These are phyloP conservation scores for Biscogniauxia mediterranea DNA, from an alignment of 2,329 filamentous ascomycete genomes.

Conservation along the genomic window DNA sequence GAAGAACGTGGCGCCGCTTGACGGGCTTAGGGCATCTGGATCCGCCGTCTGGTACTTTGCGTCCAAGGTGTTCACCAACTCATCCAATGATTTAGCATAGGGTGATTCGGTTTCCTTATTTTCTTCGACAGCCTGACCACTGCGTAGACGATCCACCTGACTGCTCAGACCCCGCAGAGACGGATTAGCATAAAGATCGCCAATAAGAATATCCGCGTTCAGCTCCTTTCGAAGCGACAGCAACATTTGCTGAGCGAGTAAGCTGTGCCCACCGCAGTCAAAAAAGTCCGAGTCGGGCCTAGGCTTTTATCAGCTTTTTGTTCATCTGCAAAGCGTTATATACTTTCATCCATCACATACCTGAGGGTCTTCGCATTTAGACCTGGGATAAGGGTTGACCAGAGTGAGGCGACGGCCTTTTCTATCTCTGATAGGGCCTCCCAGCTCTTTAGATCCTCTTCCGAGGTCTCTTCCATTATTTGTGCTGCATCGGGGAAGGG, in stretches of 20 bases:
- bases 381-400: constrained; percentile 68
- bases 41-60: constrained; percentile 36
- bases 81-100: constrained; percentile 50
- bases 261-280: constrained; percentile 76
- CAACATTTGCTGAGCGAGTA: constrained; percentile 79
- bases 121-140: constrained; percentile 28
- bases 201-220: constrained; percentile 61
- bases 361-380: constrained; percentile 64
- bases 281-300: constrained; percentile 63
- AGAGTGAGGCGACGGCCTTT: constrained; percentile 65
- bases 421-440: constrained; percentile 56
- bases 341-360: no score
- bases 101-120: constrained; percentile 37
- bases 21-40: constrained; percentile 12
- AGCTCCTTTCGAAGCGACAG: constrained; percentile 56
- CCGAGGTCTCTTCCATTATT: constrained; percentile 47
- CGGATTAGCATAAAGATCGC: constrained; percentile 65
- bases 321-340: no score
- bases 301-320: neutral
- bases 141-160: constrained; percentile 47
- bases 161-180: constrained; percentile 45
- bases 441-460: constrained; percentile 42
- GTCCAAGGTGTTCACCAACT: constrained; percentile 42
- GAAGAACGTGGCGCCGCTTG: constrained; percentile 58
- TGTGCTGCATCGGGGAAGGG: constrained; percentile 78